These are phyloP conservation scores for Nakazawaea pomicola DNA, from an alignment of 805 yeast species.

Conservation along the genomic window DNA sequence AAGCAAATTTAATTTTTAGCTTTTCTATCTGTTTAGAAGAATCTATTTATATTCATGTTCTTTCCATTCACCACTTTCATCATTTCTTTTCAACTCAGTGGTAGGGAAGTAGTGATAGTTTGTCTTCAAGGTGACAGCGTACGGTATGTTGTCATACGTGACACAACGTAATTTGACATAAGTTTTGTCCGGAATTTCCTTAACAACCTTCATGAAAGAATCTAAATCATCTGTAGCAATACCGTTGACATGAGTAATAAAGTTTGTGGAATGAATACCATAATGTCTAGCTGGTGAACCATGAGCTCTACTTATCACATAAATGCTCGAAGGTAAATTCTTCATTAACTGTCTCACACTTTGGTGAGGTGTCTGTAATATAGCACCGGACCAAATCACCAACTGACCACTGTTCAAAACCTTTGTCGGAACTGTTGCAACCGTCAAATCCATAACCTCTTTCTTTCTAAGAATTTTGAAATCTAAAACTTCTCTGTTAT, in stretches of 20 bases:
- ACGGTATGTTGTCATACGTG: conserved; percentile 81
- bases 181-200: conserved; percentile 67
- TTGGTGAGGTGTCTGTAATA: conserved; percentile 85
- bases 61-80: conserved; percentile 45
- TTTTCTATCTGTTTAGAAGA: no score
- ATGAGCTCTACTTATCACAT: conserved; percentile 64
- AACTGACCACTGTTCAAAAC: conserved; percentile 58
- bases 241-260: conserved; percentile 87
- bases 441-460: conserved; percentile 52
- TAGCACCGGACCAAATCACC: conserved; percentile 79
- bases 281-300: conserved; percentile 89
- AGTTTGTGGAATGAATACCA: conserved; percentile 72
- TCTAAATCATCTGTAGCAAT: conserved; percentile 64
- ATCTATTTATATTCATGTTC: conserved; percentile 44
- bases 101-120: conserved; percentile 88
- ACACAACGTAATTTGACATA: conserved; percentile 79
- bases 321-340: conserved; percentile 76
- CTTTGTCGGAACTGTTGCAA: conserved; percentile 59
- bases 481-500: conserved; percentile 35
- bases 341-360: conserved; percentile 84
- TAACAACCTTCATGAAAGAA: conserved; percentile 62
- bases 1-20: no score
- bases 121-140: conserved; percentile 80
- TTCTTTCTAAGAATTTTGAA: conserved; percentile 73
- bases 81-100: conserved; percentile 48